These are phyloP conservation scores for Mesembryanthemum crystallinum DNA, from an alignment of 148 eudicot genomes.

Conservation along the genomic window DNA sequence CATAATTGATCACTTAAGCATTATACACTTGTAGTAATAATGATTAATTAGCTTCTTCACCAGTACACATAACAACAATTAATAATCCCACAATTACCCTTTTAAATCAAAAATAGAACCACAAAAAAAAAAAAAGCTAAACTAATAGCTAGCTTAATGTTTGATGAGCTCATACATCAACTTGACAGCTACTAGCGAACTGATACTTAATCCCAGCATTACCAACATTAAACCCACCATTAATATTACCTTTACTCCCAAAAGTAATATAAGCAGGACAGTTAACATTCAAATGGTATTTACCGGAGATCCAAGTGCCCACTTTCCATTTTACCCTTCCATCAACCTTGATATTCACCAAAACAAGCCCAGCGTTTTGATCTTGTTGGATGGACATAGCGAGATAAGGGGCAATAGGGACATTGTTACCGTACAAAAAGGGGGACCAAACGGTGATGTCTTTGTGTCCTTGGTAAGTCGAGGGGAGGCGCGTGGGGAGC, in stretches of 20 bases:
- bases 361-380: constrained; percentile 18
- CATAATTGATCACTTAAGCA: neutral
- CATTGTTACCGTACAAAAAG: constrained; percentile 20
- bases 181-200: constrained; percentile 28
- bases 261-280: constrained; percentile 38
- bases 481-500: constrained; percentile 23
- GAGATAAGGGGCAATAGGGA: constrained; percentile 27
- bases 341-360: constrained; percentile 19
- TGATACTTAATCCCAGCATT: constrained; percentile 29
- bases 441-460: constrained; percentile 32
- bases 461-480: constrained; percentile 26
- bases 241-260: neutral
- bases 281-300: constrained; percentile 37
- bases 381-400: constrained; percentile 13
- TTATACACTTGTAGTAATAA: neutral
- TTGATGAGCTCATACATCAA: constrained; percentile 26
- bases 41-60: constrained; percentile 8
- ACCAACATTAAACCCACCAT: neutral
- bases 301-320: constrained; percentile 25
- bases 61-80: neutral
- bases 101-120: neutral
- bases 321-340: constrained; percentile 30
- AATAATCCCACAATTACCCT: neutral
- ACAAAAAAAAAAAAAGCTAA: neutral
- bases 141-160: too few species aligned